Evolutionary conservation across 306 rosid genomes (phyloP).

Genomic region (Aeschynomene evenia): DNA sequence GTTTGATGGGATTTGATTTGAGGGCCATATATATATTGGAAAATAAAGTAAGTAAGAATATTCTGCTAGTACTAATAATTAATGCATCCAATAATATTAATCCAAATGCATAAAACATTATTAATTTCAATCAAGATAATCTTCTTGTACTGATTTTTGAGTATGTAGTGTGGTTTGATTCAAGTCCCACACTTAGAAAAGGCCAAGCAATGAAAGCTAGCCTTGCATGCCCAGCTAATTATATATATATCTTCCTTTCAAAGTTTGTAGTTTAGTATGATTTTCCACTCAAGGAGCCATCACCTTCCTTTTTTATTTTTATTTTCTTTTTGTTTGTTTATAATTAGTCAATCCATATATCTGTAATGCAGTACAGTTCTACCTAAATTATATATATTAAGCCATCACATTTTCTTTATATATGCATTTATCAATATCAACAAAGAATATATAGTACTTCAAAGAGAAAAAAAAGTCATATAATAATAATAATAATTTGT

Average conservation of each 20-base stretch:
- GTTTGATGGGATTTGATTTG: conserved; percentile 18
- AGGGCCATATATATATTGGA: background rate
- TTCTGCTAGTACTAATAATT: conserved; percentile 5
- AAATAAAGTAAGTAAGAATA: conserved; percentile 17
- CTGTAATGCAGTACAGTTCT: background rate
- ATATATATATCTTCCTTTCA: conserved; percentile 20
- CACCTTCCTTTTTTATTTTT: background rate
- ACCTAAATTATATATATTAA: too few relatives aligned
- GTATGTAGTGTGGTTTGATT: conserved; percentile 13
- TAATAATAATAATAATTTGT: too few relatives aligned
- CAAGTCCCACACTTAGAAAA: conserved; percentile 35
- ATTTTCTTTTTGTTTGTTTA: background rate
- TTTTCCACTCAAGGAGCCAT: conserved; percentile 8
- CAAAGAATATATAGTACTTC: background rate
- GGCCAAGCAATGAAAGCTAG: conserved; percentile 22
- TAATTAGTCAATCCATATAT: background rate
- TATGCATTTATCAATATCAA: background rate
- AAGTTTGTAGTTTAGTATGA: background rate
- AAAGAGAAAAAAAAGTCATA: background rate
- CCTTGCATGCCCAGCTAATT: background rate
- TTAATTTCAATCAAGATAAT: conserved; percentile 17
- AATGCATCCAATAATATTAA: background rate
- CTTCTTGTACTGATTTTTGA: conserved; percentile 22
- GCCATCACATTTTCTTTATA: background rate
- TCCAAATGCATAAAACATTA: background rate